Conservation (phyloP, 768 basidiomycete genomes). For the button mushroom (Agaricus bisporus) region DNA sequence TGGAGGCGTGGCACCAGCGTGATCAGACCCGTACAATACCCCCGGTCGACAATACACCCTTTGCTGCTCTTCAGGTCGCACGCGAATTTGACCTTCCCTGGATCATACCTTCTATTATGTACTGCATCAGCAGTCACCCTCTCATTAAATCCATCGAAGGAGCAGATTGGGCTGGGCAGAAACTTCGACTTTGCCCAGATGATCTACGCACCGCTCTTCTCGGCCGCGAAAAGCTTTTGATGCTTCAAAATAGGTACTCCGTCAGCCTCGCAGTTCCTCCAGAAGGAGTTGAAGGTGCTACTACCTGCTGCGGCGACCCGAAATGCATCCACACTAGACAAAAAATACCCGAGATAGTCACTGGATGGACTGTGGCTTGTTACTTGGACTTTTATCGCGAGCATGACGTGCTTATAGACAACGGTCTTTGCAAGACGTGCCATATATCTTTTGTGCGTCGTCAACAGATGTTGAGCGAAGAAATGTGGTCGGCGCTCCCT, state of each 20-base stretch:
- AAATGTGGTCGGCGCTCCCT: slow-evolving; percentile 27
- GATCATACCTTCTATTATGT: slow-evolving; percentile 29
- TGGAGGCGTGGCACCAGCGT: slow-evolving; percentile 27
- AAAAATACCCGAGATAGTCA: slow-evolving; percentile 19
- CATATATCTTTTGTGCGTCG: slow-evolving; percentile 13
- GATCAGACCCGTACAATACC: slow-evolving; percentile 29
- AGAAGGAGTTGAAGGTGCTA: slow-evolving; percentile 11
- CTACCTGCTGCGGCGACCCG: slow-evolving; percentile 11
- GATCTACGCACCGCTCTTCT: slow-evolving; percentile 23
- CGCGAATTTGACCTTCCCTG: slow-evolving; percentile 28
- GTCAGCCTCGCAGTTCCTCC: slow-evolving; percentile 5
- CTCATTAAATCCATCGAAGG: slow-evolving; percentile 31
- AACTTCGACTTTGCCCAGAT: slow-evolving; percentile 17
- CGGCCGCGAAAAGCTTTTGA: slow-evolving; percentile 21
- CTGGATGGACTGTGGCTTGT: slow-evolving; percentile 25
- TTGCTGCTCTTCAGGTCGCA: slow-evolving; percentile 28
- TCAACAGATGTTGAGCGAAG: slow-evolving; percentile 16
- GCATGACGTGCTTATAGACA: slow-evolving; percentile 16
- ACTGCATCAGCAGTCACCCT: slow-evolving; percentile 31
- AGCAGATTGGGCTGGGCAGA: slow-evolving; percentile 21
- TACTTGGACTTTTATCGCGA: slow-evolving; percentile 28
- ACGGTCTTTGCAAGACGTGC: slow-evolving; percentile 21
- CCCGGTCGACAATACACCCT: slow-evolving; percentile 31
- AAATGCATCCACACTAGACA: slow-evolving; percentile 15
- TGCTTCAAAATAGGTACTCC: slow-evolving; percentile 15